These are phyloP conservation scores for Candida easanensis DNA, from an alignment of 805 yeast species.

Conservation along the genomic window DNA sequence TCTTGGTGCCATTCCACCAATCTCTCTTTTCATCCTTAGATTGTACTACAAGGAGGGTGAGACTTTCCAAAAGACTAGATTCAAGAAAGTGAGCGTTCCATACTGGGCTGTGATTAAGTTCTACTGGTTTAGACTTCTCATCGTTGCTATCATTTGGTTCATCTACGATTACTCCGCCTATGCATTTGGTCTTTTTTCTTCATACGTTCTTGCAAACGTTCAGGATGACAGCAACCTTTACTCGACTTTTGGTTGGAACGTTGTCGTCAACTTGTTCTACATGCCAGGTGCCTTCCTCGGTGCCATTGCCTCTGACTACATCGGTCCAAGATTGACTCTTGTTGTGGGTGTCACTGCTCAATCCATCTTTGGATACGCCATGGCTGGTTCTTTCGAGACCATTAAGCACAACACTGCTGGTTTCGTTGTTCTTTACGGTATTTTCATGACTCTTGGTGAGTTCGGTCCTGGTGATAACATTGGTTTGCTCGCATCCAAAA, in stretches of 20 bases:
- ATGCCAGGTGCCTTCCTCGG: slow-evolving; percentile 89
- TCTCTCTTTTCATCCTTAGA: slow-evolving; percentile 74
- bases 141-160: slow-evolving; percentile 84
- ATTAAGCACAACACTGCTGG: slow-evolving; percentile 66
- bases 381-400: slow-evolving; percentile 67
- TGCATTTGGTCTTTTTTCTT: slow-evolving; percentile 83
- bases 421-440: slow-evolving; percentile 84
- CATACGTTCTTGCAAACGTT: slow-evolving; percentile 59
- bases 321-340: slow-evolving; percentile 88
- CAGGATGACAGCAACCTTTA: slow-evolving; percentile 61
- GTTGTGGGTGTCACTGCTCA: slow-evolving; percentile 67
- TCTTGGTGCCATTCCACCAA: slow-evolving; percentile 85
- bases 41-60: slow-evolving; percentile 71
- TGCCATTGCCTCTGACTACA: slow-evolving; percentile 77
- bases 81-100: slow-evolving; percentile 65
- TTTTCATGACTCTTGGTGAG: slow-evolving; percentile 84
- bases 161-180: slow-evolving; percentile 85
- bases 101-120: slow-evolving; percentile 66
- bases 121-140: slow-evolving; percentile 75
- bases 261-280: slow-evolving; percentile 82
- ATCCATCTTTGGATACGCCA: slow-evolving; percentile 74
- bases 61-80: slow-evolving; percentile 64
- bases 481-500: slow-evolving; percentile 84
- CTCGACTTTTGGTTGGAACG: slow-evolving; percentile 88
- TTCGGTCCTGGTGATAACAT: slow-evolving; percentile 93